Evolutionary conservation across 177 flowering plant genomes (phyloP).

Genomic region (Vitis hybrid): DNA sequence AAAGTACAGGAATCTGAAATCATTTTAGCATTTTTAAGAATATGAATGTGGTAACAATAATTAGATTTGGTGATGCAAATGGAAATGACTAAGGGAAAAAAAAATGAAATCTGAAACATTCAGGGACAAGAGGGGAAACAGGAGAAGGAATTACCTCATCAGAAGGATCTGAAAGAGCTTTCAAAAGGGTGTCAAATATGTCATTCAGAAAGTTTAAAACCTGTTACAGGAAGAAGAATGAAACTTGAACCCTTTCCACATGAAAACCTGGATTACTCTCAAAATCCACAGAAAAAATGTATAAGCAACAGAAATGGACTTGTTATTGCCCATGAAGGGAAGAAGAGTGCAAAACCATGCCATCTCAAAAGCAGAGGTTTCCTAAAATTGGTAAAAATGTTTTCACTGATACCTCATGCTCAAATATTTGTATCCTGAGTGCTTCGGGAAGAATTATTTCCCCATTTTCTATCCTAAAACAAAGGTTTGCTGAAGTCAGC

Average conservation of each 20-base stretch:
- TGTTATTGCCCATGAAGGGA: background rate
- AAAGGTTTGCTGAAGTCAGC: too few species aligned
- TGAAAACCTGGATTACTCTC: background rate
- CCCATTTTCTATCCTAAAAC: too few species aligned
- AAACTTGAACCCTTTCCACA: background rate
- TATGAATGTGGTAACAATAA: background rate
- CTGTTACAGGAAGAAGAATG: conserved; percentile 44
- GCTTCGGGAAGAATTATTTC: too few species aligned
- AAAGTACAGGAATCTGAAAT: background rate
- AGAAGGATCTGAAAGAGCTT: conserved; percentile 82
- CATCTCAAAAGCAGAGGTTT: too few species aligned
- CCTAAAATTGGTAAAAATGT: too few species aligned
- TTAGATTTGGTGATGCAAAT: background rate
- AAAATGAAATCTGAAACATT: background rate
- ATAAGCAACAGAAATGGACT: background rate
- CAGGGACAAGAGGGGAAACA: background rate
- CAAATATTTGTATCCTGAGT: too few species aligned
- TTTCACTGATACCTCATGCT: too few species aligned
- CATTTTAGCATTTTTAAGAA: background rate
- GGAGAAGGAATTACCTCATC: conserved; percentile 61
- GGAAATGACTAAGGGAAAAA: background rate
- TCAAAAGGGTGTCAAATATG: conserved; percentile 78
- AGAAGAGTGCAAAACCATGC: too few species aligned
- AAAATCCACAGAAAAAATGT: background rate
- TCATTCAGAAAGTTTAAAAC: conserved; percentile 74